Evolutionary conservation across 2,329 filamentous ascomycete species (phyloP), one percentile per base, ranked within the genome.

Genomic region (Dryadomyces quercivorus): DNA sequence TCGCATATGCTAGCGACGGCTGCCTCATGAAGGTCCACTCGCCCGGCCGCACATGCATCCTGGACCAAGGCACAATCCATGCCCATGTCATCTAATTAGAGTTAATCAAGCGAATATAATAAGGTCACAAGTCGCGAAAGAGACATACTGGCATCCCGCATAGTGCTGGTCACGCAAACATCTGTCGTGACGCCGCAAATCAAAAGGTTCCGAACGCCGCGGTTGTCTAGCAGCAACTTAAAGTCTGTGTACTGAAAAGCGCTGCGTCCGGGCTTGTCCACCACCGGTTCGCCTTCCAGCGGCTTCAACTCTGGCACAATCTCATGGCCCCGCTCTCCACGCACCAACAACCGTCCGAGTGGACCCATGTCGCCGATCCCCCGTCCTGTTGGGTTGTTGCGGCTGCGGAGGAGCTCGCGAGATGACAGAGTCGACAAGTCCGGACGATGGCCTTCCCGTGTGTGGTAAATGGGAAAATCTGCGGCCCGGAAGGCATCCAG

Each of bases 161-260:
- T 56, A 1, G 56, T 56, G 2, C 44, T 54, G 1, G 20, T 50
- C 26, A 58, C 56, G 12, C 56, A 58, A 3, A 56, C 54, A 8
- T 58, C 56, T 3, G 56, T 58, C 0, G 56, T 58, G 2, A 58
- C 56, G 16, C 56, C 56, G 13, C 56, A 56, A 3, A 58, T 38
- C 1, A 58, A 9, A 2, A 58, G 52, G 42, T 58, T 56, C 18
- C 50, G 46, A 15, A 58, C 47, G 1, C 56, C 54, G 1, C 40
- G 45, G 20, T 47, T 53, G 20, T 56, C 54, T 9, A 58, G 50
- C 9, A 56, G 15, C 13, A 56, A 46, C 50, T 58, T 56, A 4
- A 58, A 48, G 16, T 58, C 56, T 7, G 56, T 58, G 43, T 54
- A 18, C n/a, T 50, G 45, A 18, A 58, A 51, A 0, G 56, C 56